These are phyloP conservation scores for Babesia caballi DNA, from an alignment of 169 alveolate genomes.

Conservation along the genomic window DNA sequence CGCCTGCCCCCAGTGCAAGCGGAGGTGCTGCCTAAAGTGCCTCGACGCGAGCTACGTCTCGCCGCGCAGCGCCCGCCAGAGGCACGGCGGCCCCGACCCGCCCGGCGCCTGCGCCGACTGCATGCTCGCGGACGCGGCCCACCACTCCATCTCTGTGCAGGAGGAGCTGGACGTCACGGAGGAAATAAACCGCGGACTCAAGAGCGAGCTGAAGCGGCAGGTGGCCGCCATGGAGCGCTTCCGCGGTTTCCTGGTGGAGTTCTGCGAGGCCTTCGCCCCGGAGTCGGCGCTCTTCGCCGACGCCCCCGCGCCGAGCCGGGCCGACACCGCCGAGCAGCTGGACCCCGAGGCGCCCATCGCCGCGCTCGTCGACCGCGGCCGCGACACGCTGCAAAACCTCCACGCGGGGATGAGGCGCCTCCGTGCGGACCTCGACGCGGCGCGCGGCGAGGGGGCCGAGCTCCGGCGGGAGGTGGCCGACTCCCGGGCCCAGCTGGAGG, in stretches of 20 bases:
- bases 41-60: conserved; percentile 7
- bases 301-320: not conserved
- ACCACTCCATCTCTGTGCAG: conserved; percentile 73
- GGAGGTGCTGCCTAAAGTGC: conserved; percentile 55
- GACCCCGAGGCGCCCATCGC: conserved; percentile 24
- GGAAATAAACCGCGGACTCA: conserved; percentile 72
- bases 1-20: conserved; percentile 47
- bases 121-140: conserved; percentile 67
- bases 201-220: conserved; percentile 69
- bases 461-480: not conserved
- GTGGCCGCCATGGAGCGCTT: conserved; percentile 73
- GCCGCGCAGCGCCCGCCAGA: conserved; percentile 28
- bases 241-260: conserved; percentile 65
- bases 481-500: conserved; percentile 12
- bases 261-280: conserved; percentile 64
- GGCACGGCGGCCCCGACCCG: conserved; percentile 38
- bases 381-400: conserved; percentile 31
- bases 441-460: not conserved
- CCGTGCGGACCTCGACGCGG: conserved; percentile 23
- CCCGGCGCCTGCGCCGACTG: conserved; percentile 70
- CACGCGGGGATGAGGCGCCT: conserved; percentile 5
- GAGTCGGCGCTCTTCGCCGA: conserved; percentile 33
- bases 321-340: not conserved
- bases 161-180: conserved; percentile 78
- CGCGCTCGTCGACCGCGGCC: conserved; percentile 28